Conservation (phyloP, 1,139 yeast species). For the Zhuliangozyma blackwelliae region DNA sequence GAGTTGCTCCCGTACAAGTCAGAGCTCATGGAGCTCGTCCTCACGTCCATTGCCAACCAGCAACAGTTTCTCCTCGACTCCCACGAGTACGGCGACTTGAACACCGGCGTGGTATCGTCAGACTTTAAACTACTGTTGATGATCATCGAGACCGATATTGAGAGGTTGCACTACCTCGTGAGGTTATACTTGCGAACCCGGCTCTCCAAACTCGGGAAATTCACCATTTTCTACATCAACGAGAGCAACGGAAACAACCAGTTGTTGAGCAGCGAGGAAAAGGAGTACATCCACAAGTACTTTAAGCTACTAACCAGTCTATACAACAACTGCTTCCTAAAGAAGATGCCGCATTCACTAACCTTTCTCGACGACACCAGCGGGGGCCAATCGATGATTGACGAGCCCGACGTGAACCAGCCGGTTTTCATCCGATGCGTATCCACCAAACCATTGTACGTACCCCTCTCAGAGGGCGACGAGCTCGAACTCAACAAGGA, state of each 20-base stretch:
- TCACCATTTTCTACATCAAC: constrained; percentile 51
- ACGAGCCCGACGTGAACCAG: constrained; percentile 66
- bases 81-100: constrained; percentile 45
- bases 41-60: constrained; percentile 60
- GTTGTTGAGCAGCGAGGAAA: constrained; percentile 56
- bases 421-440: constrained; percentile 72
- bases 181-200: constrained; percentile 79
- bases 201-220: constrained; percentile 66
- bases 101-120: constrained; percentile 38
- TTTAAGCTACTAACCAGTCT: constrained; percentile 59
- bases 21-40: constrained; percentile 51
- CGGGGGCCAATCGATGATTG: constrained; percentile 77
- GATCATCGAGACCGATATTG: constrained; percentile 88
- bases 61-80: constrained; percentile 68
- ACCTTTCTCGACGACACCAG: constrained; percentile 73
- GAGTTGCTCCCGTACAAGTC: constrained; percentile 73
- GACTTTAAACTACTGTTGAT: constrained; percentile 78
- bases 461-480: constrained; percentile 42
- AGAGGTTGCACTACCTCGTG: constrained; percentile 74
- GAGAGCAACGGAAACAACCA: constrained; percentile 22
- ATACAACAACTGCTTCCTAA: constrained; percentile 64
- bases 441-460: constrained; percentile 21
- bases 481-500: constrained; percentile 57
- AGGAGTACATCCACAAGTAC: constrained; percentile 59
- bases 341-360: constrained; percentile 61